Conservation (phyloP, 345 rosid genomes). For the Cardiospermum halicacabum region DNA sequence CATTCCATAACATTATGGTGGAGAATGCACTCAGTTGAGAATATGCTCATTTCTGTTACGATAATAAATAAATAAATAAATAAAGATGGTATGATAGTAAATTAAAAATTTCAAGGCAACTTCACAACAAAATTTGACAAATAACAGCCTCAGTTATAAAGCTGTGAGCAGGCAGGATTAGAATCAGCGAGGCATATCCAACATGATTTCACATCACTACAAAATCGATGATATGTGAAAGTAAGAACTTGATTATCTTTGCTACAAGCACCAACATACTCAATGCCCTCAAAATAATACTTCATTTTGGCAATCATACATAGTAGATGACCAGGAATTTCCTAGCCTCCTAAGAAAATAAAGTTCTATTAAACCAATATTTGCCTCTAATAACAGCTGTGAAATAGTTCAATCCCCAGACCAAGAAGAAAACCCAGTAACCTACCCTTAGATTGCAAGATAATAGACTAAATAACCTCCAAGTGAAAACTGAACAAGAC, state of each 20-base stretch:
- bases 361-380: neutral
- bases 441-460: neutral
- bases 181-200: no score
- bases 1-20: neutral
- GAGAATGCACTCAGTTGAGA: neutral
- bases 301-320: neutral
- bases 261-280: neutral
- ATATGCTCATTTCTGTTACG: neutral
- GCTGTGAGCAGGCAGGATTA: no score
- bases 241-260: neutral
- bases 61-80: neutral
- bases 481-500: no score
- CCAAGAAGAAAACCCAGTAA: neutral
- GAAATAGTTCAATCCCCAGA: no score
- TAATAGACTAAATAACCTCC: no score
- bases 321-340: neutral
- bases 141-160: no score
- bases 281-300: neutral
- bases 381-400: no score
- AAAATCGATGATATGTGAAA: neutral
- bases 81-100: no score
- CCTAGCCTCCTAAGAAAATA: neutral
- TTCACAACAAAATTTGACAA: no score
- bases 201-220: no score
- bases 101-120: slow-evolving; percentile 1